A percentile compares a stretch with the other conserved stretches of the same genome.
Conservation (phyloP, 441 rosid species). For the Arabidopsis lyrata region DNA sequence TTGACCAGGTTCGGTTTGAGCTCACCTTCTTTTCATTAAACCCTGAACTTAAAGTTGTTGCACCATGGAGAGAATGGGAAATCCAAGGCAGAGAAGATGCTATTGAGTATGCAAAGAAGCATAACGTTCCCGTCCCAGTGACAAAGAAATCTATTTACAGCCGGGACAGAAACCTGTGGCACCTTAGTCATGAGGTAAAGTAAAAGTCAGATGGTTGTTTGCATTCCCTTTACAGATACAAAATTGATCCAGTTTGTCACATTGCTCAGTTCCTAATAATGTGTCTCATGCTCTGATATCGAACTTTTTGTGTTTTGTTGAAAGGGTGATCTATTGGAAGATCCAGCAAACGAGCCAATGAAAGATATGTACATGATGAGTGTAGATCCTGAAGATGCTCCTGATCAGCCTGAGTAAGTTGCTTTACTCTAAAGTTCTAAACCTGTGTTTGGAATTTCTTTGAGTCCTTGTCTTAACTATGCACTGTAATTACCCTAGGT, state of each 20-base stretch:
- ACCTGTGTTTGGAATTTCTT: background rate
- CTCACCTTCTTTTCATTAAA: conserved; percentile 92
- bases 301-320: conserved; percentile 9
- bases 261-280: background rate
- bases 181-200: conserved; percentile 90
- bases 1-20: conserved; percentile 87
- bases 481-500: background rate
- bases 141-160: conserved; percentile 97
- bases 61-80: conserved; percentile 99
- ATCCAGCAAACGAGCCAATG: conserved; percentile 90
- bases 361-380: conserved; percentile 96
- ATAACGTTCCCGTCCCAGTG: conserved; percentile 89
- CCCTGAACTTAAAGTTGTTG: conserved; percentile 91
- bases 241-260: conserved; percentile 1
- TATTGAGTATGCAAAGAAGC: conserved; percentile 94
- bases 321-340: conserved; percentile 93
- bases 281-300: conserved; percentile 6
- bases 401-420: conserved; percentile 74
- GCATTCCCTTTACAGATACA: conserved; percentile 7
- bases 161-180: conserved; percentile 95
- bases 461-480: background rate
- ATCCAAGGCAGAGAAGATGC: conserved; percentile 95
- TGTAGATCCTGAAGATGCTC: conserved; percentile 88
- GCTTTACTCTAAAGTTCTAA: background rate
- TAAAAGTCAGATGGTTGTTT: background rate